phyloP scores from a whole-genome alignment of 1,284 basidiomycete genomes.

The Stygiomarasmius scandens region DNA sequence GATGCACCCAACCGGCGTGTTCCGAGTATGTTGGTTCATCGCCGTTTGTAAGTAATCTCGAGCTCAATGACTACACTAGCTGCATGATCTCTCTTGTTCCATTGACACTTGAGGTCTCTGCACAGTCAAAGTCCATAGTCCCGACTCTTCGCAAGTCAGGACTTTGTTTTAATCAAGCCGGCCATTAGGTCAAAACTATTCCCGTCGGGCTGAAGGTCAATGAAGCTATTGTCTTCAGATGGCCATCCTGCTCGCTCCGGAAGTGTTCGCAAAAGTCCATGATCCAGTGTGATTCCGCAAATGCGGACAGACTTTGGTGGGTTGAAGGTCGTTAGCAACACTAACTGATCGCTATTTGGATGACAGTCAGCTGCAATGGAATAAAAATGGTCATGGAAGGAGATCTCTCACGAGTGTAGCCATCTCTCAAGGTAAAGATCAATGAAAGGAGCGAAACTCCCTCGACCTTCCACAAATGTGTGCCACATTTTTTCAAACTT shows the following conservation, averaged over 20 bases:
- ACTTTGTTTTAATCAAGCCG: constrained; percentile 72
- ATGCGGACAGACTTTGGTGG: constrained; percentile 80
- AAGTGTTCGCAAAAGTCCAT: constrained; percentile 85
- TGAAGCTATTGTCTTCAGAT: constrained; percentile 41
- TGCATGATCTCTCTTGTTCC: no score
- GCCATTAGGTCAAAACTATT: constrained; percentile 97
- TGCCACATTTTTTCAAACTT: constrained; percentile 83
- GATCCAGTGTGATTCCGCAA: constrained; percentile 83
- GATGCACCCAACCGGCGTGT: no score
- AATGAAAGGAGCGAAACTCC: constrained; percentile 79
- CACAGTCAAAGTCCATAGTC: no score
- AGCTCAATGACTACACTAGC: no score
- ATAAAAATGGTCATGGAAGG: constrained; percentile 8
- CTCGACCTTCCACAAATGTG: constrained; percentile 62
- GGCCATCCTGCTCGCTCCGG: constrained; percentile 52
- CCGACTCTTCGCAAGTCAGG: no score
- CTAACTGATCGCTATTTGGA: constrained; percentile 73
- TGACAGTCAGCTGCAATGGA: background rate
- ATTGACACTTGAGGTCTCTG: no score
- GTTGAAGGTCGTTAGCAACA: constrained; percentile 77
- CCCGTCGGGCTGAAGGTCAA: constrained; percentile 88
- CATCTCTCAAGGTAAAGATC: constrained; percentile 78
- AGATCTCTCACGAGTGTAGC: constrained; percentile 82
- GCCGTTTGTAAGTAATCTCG: no score
- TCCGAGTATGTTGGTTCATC: no score